Percentiles rank a stretch among this genome's conserved stretches.
Evolutionary conservation across 768 basidiomycete genomes (phyloP).

Genomic region (Boletus tylopilopsis): DNA sequence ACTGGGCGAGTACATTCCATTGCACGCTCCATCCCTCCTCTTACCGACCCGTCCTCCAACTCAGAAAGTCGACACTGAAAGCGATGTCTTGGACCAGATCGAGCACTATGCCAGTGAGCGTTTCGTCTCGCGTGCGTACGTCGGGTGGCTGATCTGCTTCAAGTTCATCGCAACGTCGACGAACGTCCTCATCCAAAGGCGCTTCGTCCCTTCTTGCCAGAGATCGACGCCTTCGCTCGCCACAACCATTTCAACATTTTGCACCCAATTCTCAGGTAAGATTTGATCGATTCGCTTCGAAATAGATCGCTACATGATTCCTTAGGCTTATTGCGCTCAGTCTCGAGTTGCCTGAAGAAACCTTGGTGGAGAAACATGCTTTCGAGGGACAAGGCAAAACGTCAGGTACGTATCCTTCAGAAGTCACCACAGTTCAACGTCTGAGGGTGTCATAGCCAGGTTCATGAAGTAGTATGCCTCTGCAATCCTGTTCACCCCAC

Average conservation of each 20-base stretch:
- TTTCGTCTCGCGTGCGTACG: neutral
- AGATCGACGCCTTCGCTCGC: conserved; percentile 47
- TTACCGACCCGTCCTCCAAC: neutral
- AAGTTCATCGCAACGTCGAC: conserved; percentile 46
- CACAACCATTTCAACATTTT: conserved; percentile 51
- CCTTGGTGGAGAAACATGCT: conserved; percentile 44
- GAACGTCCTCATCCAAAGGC: conserved; percentile 45
- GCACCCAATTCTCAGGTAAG: conserved; percentile 43
- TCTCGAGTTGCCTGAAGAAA: conserved; percentile 52
- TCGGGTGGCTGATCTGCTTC: neutral
- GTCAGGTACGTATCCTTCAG: conserved; percentile 27
- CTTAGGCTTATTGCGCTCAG: conserved; percentile 46
- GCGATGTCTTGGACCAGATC: conserved; percentile 58
- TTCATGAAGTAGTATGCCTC: conserved; percentile 60
- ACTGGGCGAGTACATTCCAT: conserved; percentile 37
- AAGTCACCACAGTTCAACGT: neutral
- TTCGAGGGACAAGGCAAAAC: conserved; percentile 39
- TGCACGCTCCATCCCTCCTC: neutral
- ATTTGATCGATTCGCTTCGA: neutral
- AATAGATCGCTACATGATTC: neutral
- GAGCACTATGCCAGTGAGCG: conserved; percentile 56
- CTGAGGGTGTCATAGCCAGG: conserved; percentile 36
- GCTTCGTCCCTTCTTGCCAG: conserved; percentile 47
- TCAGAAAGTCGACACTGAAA: conserved; percentile 48
- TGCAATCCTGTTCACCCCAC: neutral